Conservation (phyloP, 306 rosid genomes). For the Senna siamea region DNA sequence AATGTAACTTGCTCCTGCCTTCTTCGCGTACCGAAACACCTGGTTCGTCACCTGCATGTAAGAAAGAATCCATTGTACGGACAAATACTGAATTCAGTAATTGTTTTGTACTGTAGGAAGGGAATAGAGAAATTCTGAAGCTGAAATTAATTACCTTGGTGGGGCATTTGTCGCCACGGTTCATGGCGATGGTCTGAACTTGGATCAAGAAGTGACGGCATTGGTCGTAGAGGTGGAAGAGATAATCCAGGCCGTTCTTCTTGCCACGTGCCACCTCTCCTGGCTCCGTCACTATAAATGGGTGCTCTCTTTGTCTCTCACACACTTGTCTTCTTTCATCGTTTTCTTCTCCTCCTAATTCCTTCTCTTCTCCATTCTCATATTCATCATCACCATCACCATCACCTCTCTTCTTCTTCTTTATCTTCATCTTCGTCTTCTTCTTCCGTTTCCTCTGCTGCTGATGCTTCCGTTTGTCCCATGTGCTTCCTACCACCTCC, state of each 20-base stretch:
- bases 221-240: conserved; percentile 89
- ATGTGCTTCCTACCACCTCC: conserved; percentile 70
- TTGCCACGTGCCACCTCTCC: conserved; percentile 99
- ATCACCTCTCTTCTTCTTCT: conserved; percentile 38
- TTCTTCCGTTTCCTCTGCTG: conserved; percentile 41
- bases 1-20: conserved; percentile 88
- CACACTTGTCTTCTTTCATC: too few relatives aligned
- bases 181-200: conserved; percentile 83
- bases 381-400: too few relatives aligned
- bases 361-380: too few relatives aligned
- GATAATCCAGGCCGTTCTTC: conserved; percentile 94
- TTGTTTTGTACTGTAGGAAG: too few relatives aligned
- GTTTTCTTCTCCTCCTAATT: too few relatives aligned
- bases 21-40: conserved; percentile 85
- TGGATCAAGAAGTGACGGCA: conserved; percentile 89
- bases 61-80: too few relatives aligned
- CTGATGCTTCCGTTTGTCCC: conserved; percentile 63
- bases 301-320: conserved; percentile 82
- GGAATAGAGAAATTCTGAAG: too few relatives aligned
- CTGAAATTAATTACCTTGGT: too few relatives aligned
- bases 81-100: too few relatives aligned
- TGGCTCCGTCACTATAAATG: conserved; percentile 93
- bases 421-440: conserved; percentile 46
- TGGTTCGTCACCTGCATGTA: conserved; percentile 82
- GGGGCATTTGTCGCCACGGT: conserved; percentile 97